Evolutionary conservation across 176 grass and related monocot species (phyloP).

Genomic region (Oryza brachyantha): DNA sequence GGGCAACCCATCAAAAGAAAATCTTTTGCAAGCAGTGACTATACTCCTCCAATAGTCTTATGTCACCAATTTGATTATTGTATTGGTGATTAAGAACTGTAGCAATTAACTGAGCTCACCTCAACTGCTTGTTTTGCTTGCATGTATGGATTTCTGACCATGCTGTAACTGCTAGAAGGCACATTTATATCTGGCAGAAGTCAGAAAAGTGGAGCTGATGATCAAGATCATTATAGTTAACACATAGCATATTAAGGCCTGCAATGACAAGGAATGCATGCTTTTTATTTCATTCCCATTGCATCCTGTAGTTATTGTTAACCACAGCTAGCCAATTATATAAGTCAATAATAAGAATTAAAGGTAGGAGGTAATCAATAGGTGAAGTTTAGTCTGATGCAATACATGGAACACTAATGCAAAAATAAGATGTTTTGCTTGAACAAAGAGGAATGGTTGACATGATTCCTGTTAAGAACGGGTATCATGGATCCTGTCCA

Average conservation of each 20-base stretch:
- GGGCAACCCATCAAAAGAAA: conserved; percentile 40
- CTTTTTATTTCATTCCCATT: neutral
- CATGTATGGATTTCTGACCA: conserved; percentile 30
- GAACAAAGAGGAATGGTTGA: neutral
- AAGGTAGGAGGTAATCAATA: neutral
- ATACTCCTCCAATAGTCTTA: conserved; percentile 23
- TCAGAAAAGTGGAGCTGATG: neutral
- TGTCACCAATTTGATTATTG: conserved; percentile 21
- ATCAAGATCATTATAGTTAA: conserved; percentile 5
- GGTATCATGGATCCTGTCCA: neutral
- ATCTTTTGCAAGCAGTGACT: conserved; percentile 34
- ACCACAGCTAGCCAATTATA: conserved; percentile 11
- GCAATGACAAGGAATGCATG: conserved; percentile 17
- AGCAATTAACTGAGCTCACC: conserved; percentile 23
- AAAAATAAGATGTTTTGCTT: neutral
- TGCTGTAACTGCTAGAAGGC: conserved; percentile 11
- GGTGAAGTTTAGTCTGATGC: neutral
- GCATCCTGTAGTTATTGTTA: neutral
- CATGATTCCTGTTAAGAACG: neutral
- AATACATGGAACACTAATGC: neutral
- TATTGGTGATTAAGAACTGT: conserved; percentile 17
- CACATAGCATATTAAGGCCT: neutral
- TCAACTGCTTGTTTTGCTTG: conserved; percentile 31
- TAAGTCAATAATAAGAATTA: neutral
- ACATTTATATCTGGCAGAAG: conserved; percentile 19